Evolutionary conservation across 2,329 filamentous ascomycete genomes (phyloP).

Genomic region (Sporothrix dimorphospora): DNA sequence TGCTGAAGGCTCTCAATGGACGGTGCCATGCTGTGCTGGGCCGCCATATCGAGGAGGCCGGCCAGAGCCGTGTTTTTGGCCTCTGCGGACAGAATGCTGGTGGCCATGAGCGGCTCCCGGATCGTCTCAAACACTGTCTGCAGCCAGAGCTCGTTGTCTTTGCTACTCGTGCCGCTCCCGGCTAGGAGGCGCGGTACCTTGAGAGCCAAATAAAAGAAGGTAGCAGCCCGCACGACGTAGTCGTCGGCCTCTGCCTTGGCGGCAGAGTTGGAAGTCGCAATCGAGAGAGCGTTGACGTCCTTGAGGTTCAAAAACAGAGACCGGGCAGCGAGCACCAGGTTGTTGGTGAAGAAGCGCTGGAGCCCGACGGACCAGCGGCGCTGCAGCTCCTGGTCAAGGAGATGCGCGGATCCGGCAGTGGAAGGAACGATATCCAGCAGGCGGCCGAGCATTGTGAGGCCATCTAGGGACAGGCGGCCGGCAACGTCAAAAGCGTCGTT

Average conservation of each 20-base stretch:
- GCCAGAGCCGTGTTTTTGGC: slow-evolving; percentile 35
- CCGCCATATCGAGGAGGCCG: slow-evolving; percentile 41
- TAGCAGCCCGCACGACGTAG: slow-evolving; percentile 44
- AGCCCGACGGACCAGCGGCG: slow-evolving; percentile 52
- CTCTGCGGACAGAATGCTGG: neutral
- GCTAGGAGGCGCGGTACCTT: slow-evolving; percentile 39
- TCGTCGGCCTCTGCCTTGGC: neutral
- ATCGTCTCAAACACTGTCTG: slow-evolving; percentile 44
- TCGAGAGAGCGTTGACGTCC: slow-evolving; percentile 34
- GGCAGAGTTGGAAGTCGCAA: neutral
- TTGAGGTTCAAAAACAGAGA: slow-evolving; percentile 50
- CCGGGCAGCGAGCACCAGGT: slow-evolving; percentile 56
- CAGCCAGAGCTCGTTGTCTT: slow-evolving; percentile 47
- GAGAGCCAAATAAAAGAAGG: slow-evolving; percentile 50
- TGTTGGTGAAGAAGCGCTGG: slow-evolving; percentile 53
- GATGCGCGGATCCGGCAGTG: neutral
- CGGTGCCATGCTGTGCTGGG: slow-evolving; percentile 40
- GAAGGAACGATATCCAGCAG: slow-evolving; percentile 36
- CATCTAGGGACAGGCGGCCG: slow-evolving; percentile 48
- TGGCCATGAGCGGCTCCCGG: slow-evolving; percentile 37
- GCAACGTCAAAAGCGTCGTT: slow-evolving; percentile 55
- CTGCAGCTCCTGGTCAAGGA: slow-evolving; percentile 37
- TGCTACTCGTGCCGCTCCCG: slow-evolving; percentile 41
- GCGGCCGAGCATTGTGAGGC: slow-evolving; percentile 47
- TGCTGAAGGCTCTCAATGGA: slow-evolving; percentile 47